phyloP scores from a whole-genome alignment of 331 rosid species.

The Malus hybrid region DNA sequence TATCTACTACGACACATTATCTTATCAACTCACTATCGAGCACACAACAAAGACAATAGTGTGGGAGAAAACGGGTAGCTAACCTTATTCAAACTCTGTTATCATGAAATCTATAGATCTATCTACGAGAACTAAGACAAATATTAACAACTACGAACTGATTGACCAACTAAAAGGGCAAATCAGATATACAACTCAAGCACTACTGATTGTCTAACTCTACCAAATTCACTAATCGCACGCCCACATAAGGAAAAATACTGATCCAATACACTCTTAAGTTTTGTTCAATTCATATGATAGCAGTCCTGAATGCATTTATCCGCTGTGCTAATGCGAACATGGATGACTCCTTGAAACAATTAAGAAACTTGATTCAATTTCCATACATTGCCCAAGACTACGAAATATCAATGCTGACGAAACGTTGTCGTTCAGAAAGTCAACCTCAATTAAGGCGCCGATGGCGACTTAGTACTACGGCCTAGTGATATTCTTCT shows the following conservation, averaged over 20 bases:
- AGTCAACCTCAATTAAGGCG: not conserved
- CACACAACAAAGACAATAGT: not conserved
- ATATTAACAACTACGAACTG: not conserved
- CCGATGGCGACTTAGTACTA: too few species aligned
- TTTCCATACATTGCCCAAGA: not conserved
- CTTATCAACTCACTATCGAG: not conserved
- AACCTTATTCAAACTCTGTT: not conserved
- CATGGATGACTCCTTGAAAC: not conserved
- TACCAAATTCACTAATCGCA: not conserved
- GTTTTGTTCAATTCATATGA: not conserved
- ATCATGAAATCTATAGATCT: not conserved
- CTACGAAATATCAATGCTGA: too few species aligned
- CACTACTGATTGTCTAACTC: not conserved
- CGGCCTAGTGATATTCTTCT: too few species aligned
- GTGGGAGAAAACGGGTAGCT: not conserved
- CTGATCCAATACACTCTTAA: not conserved
- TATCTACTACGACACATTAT: not conserved
- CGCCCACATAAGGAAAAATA: not conserved
- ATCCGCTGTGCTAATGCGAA: not conserved
- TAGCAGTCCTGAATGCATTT: not conserved
- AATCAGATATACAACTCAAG: not conserved
- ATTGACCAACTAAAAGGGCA: not conserved
- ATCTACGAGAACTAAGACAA: not conserved
- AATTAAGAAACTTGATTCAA: not conserved
- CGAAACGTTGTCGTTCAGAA: not conserved